A percentile compares a stretch with the other conserved stretches of the same genome.
Conservation (phyloP, 2,329 filamentous ascomycete species). For the Thelonectria olida region DNA sequence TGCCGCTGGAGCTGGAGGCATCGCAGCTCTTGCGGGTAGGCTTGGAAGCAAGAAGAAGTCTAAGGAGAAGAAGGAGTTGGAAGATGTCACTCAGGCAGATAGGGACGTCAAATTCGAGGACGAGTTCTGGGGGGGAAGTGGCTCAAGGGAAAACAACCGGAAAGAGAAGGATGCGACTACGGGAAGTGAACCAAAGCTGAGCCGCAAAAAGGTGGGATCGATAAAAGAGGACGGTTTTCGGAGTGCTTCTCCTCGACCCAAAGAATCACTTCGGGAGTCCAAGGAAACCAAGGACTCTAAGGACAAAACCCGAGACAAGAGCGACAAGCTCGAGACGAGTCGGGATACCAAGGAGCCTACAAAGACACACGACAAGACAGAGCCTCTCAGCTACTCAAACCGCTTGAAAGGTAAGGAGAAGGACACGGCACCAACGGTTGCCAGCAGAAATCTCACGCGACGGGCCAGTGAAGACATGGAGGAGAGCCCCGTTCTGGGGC, state of each 20-base stretch:
- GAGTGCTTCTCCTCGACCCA: slow-evolving; percentile 32
- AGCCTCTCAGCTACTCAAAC: not conserved
- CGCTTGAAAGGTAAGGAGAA: slow-evolving; percentile 14
- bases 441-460: slow-evolving; percentile 27
- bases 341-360: slow-evolving; percentile 2
- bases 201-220: not conserved
- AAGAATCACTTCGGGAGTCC: slow-evolving; percentile 5
- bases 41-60: slow-evolving; percentile 46
- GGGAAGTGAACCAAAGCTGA: not conserved
- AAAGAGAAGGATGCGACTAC: slow-evolving; percentile 2
- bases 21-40: slow-evolving; percentile 45
- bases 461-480: slow-evolving; percentile 40
- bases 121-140: slow-evolving; percentile 43
- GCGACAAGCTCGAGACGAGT: slow-evolving; percentile 8
- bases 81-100: slow-evolving; percentile 29
- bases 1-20: slow-evolving; percentile 42
- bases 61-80: slow-evolving; percentile 47
- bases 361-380: not conserved
- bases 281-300: slow-evolving; percentile 17
- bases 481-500: slow-evolving; percentile 53
- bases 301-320: slow-evolving; percentile 1
- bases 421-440: slow-evolving; percentile 16
- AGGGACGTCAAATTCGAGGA: slow-evolving; percentile 17
- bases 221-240: slow-evolving; percentile 39
- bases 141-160: slow-evolving; percentile 4